Evolutionary conservation across 2,329 filamentous ascomycete species (phyloP).

Genomic region (Neobulgaria alba): DNA sequence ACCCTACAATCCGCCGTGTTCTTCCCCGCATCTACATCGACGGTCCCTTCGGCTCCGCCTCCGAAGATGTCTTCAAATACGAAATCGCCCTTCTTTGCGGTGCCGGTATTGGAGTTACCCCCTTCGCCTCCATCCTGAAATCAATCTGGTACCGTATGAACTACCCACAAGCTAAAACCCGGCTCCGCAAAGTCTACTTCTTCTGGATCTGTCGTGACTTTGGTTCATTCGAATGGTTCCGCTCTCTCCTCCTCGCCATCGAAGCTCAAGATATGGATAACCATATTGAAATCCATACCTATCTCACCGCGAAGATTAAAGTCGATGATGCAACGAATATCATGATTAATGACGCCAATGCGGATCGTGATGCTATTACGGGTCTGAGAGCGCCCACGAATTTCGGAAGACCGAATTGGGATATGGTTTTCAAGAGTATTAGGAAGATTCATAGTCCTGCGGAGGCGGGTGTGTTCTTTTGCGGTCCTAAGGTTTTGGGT

Average conservation of each 20-base stretch:
- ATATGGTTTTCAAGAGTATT: constrained; percentile 80
- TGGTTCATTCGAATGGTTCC: constrained; percentile 84
- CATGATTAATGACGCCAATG: constrained; percentile 85
- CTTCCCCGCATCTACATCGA: constrained; percentile 76
- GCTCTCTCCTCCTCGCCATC: constrained; percentile 73
- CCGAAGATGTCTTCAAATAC: constrained; percentile 85
- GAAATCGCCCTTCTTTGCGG: constrained; percentile 72
- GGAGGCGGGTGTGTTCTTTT: constrained; percentile 77
- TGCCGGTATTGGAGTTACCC: constrained; percentile 78
- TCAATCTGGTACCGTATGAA: constrained; percentile 93
- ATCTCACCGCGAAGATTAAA: constrained; percentile 81
- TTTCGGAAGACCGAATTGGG: constrained; percentile 82
- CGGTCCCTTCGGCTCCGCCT: constrained; percentile 77
- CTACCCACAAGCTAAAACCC: constrained; percentile 71
- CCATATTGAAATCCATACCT: constrained; percentile 83
- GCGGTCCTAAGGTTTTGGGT: constrained; percentile 71
- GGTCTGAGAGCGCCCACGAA: constrained; percentile 75
- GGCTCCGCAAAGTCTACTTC: constrained; percentile 81
- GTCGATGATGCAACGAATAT: constrained; percentile 81
- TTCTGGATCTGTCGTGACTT: constrained; percentile 90
- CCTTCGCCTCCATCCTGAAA: constrained; percentile 79
- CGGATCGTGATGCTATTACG: constrained; percentile 77
- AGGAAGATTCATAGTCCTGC: constrained; percentile 67
- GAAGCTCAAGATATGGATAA: constrained; percentile 79
- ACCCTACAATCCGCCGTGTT: constrained; percentile 63